phyloP scores from a whole-genome alignment of 2,329 filamentous ascomycete genomes.

The Chrysosporium queenslandicum region DNA sequence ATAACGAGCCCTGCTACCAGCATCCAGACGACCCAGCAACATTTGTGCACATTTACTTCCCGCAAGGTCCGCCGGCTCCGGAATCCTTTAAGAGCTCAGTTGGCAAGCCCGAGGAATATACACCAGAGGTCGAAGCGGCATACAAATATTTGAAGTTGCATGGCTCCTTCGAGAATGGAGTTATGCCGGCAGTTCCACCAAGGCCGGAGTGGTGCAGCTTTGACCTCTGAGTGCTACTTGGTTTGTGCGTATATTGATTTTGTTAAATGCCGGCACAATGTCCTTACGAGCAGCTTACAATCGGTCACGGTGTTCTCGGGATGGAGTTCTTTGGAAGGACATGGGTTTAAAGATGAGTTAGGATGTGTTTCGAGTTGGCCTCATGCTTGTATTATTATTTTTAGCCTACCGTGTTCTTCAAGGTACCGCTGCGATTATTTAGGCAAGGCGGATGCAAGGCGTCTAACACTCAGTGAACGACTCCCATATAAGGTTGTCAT shows the following conservation, averaged over 20 bases:
- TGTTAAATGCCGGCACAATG: no score
- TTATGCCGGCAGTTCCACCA: slow-evolving; percentile 69
- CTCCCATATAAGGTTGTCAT: not conserved
- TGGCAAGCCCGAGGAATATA: slow-evolving; percentile 44
- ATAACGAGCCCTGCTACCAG: slow-evolving; percentile 43
- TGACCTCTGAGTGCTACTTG: slow-evolving; percentile 44
- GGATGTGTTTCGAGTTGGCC: not conserved
- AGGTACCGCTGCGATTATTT: no score
- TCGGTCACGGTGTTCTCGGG: not conserved
- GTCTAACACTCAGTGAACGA: no score
- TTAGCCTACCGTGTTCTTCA: no score
- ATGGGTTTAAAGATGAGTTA: not conserved
- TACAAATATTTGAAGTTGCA: slow-evolving; percentile 57
- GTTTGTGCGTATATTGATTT: not conserved
- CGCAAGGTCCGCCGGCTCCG: slow-evolving; percentile 52
- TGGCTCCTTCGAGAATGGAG: slow-evolving; percentile 58
- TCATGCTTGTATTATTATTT: no score
- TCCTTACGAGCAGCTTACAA: not conserved
- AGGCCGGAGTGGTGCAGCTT: slow-evolving; percentile 64
- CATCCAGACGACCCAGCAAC: slow-evolving; percentile 44
- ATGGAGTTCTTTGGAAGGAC: not conserved
- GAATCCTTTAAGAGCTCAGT: slow-evolving; percentile 41
- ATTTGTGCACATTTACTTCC: slow-evolving; percentile 61
- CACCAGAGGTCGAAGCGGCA: slow-evolving; percentile 46
- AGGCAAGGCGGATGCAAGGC: no score